A percentile compares a stretch with the other conserved stretches of the same genome.
These are phyloP conservation scores for Chaetothyriales sp. DNA, from an alignment of 2,329 filamentous ascomycete species.

Conservation along the genomic window DNA sequence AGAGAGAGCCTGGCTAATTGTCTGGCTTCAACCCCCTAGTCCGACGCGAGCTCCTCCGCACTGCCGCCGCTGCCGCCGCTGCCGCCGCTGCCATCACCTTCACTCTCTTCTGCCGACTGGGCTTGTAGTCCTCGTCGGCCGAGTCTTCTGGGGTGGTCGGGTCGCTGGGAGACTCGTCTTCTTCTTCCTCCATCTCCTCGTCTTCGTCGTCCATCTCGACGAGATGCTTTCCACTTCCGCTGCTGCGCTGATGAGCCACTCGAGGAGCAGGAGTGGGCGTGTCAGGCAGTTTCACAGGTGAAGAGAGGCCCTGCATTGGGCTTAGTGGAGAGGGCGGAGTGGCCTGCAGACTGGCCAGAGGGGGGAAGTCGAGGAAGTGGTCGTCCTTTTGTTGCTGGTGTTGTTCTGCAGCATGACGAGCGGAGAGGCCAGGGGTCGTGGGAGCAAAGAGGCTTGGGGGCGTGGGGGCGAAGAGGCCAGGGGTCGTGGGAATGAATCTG, in stretches of 20 bases:
- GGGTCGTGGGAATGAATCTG: neutral
- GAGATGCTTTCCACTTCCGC: neutral
- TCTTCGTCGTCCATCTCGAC: neutral
- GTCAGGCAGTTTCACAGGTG: neutral
- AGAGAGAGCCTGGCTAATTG: neutral
- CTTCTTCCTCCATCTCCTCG: no score
- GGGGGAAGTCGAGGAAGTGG: neutral
- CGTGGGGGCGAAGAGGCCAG: no score
- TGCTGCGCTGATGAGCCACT: neutral
- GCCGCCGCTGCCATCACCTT: neutral
- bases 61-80: no score
- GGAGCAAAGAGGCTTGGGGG: no score
- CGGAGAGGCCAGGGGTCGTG: neutral
- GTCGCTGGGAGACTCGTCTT: neutral
- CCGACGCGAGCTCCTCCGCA: neutral
- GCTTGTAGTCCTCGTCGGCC: neutral
- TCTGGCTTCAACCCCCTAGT: neutral
- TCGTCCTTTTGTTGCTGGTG: neutral
- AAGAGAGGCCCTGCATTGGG: neutral
- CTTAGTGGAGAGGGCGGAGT: neutral
- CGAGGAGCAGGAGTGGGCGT: neutral
- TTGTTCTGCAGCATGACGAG: neutral
- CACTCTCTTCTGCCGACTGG: neutral
- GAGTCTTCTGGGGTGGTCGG: neutral
- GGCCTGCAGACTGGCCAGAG: neutral